Base-by-base conservation (phyloP, 2,329 filamentous ascomycete genomes). In the Rosellinia necatrix region DNA sequence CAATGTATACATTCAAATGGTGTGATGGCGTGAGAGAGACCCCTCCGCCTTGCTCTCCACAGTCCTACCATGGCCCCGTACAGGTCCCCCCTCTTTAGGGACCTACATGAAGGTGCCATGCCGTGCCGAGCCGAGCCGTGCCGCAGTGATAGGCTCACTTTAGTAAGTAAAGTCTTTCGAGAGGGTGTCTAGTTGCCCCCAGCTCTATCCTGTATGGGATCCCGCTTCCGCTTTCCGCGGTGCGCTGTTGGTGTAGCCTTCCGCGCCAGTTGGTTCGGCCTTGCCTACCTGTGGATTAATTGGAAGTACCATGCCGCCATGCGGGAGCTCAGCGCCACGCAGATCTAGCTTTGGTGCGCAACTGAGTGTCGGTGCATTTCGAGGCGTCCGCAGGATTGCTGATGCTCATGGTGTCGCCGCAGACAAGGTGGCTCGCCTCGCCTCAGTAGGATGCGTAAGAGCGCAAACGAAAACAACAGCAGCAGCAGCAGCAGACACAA, bases 61-160 rank as follows among this genome's bases (percentile, higher is more conserved):
- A 41, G 38, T 41, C 38, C 38, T 27, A 41, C 38, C n/a, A 22
- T 27, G n/a, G 38, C 22, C 22, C 38, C 38, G 38, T 41, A 41
- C 13, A 27, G 38, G 25, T 41, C 22, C 25, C n/a, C n/a, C 3
- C 30, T 32, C 4, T 32, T 43, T 6, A 30, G 12, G 47, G 48
- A 25, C 53, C 48, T 56, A 56, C 48, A 47, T 37, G 25, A 35
- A 52, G 48, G 53, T 32, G 53, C 27, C 53, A 49, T 52, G 35
- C 46, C 54, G 54, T 44, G 32, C 49, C 53, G 58, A 22, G 35
- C 53, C 53, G 53, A 47, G 44, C 57, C 57, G 54, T 54, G 53
- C 57, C 53, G 58, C 54, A 34, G 37, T 17, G 41, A 38, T 52
- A 46, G 38, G 32, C 37, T 49, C 34, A 37, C 15, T 35, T 48